Conservation (phyloP, 345 rosid genomes). For the Clausena lansium region DNA sequence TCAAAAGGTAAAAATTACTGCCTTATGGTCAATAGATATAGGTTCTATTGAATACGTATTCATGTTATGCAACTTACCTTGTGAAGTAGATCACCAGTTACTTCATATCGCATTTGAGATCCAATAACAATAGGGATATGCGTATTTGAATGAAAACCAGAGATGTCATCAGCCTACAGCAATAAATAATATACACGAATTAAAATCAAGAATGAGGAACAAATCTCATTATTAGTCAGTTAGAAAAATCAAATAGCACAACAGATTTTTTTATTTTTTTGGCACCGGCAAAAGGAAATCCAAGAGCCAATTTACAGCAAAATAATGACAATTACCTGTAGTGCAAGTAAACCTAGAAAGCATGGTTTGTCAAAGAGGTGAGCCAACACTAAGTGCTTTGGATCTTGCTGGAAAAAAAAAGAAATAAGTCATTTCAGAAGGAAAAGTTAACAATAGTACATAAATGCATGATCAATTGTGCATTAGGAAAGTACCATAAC, state of each 20-base stretch:
- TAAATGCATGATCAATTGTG: background rate
- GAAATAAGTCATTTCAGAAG: background rate
- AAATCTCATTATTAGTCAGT: background rate
- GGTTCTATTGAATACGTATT: too few species aligned
- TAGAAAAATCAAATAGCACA: background rate
- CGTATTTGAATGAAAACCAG: conserved; percentile 52
- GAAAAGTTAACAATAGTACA: background rate
- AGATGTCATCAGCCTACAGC: conserved; percentile 47
- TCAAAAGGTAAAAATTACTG: background rate
- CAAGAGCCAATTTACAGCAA: background rate
- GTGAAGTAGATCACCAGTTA: conserved; percentile 50
- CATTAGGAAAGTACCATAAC: background rate
- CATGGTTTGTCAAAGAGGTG: conserved; percentile 65
- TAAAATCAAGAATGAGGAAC: background rate
- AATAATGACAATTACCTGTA: conserved; percentile 31
- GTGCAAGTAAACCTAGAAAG: conserved; percentile 54
- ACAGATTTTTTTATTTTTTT: background rate
- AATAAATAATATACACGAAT: background rate
- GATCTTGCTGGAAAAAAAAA: conserved; percentile 33
- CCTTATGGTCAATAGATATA: background rate
- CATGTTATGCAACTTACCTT: conserved; percentile 27
- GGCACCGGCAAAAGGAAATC: background rate
- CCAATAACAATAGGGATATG: conserved; percentile 54
- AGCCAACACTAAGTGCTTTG: conserved; percentile 48
- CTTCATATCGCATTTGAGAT: conserved; percentile 51